A percentile compares a stretch with the other conserved stretches of the same genome.
These are phyloP conservation scores for Backusella circina DNA, from an alignment of 192 early-diverging fungal genomes.

Conservation along the genomic window DNA sequence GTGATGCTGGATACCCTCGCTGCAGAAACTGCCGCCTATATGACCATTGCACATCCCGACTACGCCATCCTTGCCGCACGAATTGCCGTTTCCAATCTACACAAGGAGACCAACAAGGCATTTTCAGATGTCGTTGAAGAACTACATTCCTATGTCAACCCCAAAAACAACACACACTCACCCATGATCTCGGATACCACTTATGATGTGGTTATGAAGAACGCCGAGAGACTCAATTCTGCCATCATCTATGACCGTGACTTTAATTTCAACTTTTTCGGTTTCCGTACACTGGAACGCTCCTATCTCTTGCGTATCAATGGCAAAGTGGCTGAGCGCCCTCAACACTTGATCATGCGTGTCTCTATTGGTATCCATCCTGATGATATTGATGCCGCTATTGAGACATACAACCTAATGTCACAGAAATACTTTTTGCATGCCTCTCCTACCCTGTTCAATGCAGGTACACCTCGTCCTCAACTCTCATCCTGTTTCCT, in stretches of 20 bases:
- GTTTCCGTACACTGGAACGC: slow-evolving; percentile 98
- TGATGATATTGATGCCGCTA: slow-evolving; percentile 86
- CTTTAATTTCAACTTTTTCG: slow-evolving; percentile 98
- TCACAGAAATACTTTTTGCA: slow-evolving; percentile 94
- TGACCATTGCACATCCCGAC: slow-evolving; percentile 95
- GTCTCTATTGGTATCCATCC: slow-evolving; percentile 96
- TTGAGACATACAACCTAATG: slow-evolving; percentile 94
- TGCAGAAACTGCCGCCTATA: slow-evolving; percentile 85
- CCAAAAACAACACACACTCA: slow-evolving; percentile 79
- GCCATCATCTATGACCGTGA: slow-evolving; percentile 97
- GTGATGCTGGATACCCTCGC: slow-evolving; percentile 87
- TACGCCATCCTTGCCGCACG: slow-evolving; percentile 98
- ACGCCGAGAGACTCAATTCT: slow-evolving; percentile 84
- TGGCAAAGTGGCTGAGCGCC: slow-evolving; percentile 85
- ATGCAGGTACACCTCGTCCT: slow-evolving; percentile 94
- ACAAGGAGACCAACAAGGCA: slow-evolving; percentile 80
- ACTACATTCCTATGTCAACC: slow-evolving; percentile 84
- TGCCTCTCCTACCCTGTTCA: slow-evolving; percentile 96
- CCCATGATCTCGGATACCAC: slow-evolving; percentile 90
- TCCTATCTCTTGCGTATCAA: slow-evolving; percentile 89
- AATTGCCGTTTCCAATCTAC: slow-evolving; percentile 94
- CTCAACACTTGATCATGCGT: slow-evolving; percentile 98
- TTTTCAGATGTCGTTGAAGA: slow-evolving; percentile 87
- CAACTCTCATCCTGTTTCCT: slow-evolving; percentile 96
- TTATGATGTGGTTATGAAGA: slow-evolving; percentile 59